Base-by-base conservation (phyloP, 192 early-diverging fungal species). In the Kappamyces sp. region DNA sequence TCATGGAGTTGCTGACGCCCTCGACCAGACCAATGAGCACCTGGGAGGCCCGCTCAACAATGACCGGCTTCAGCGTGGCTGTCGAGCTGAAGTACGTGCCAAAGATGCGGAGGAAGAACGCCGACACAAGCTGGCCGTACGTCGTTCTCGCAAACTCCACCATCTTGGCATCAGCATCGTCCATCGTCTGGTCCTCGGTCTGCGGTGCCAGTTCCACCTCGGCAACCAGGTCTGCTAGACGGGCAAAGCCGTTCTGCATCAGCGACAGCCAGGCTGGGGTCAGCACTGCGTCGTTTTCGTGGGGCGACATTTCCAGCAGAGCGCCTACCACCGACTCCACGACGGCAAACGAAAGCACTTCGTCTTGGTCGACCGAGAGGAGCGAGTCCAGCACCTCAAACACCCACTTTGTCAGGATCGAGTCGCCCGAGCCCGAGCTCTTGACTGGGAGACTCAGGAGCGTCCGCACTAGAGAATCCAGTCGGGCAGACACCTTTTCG, bases 251-350 rank as follows among this genome's bases (percentile, higher is more conserved):
- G 58, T 81, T 83, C 34, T 78, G 73, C 8, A 94, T 77, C 45
- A 94, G 83, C 48, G 83, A 78, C 46, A 94, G 74, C 92, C 92
- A 94, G 11, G 87, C 65, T 45, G 91, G 89, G 62, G 84, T 80
- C 49, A 90, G 68, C 47, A 78, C 73, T n/a, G 81, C 77, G 64
- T 96, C 93, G 65, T 86, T 87, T 41, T 78, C 74, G 66, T 86
- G 87, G 46, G 93, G 93, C 62, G 86, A 87, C 29, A 96, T 78
- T 9, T 75, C 62, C 14, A 68, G 37, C 31, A 75, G 50, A 34
- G 62, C 54, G 47, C 59, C 60, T 8, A 67, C 57, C 47, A 75
- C 64, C 7, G 57, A 57, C 41, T 66, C 66, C 7, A 73, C 35
- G 37, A 73, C 35, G 14, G 59, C 60, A 38, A 64, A 49, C 45